Evolutionary conservation across 1,139 yeast genomes (phyloP).

Genomic region (Zygosaccharomyces pseudobailii): DNA sequence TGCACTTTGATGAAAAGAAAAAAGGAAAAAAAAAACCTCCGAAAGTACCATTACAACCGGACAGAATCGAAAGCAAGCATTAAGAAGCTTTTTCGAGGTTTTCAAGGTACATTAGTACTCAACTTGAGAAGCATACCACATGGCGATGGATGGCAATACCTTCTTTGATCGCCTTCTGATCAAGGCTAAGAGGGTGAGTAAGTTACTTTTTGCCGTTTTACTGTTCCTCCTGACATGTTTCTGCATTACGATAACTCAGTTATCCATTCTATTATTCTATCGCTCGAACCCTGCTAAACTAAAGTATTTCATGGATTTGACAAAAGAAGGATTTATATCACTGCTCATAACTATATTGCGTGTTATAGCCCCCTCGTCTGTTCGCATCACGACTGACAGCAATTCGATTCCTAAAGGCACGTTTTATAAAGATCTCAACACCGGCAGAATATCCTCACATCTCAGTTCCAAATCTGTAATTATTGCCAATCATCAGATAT

Average conservation of each 20-base stretch:
- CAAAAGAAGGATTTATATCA: constrained; percentile 30
- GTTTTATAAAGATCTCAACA: constrained; percentile 18
- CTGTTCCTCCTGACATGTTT: constrained; percentile 22
- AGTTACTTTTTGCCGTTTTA: constrained; percentile 4
- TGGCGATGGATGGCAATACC: neutral
- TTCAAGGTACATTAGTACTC: neutral
- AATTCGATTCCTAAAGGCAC: constrained; percentile 26
- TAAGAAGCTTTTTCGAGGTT: neutral
- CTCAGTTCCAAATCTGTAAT: constrained; percentile 25
- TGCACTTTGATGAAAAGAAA: too few relatives aligned
- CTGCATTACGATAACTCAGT: constrained; percentile 11
- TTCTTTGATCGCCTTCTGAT: neutral
- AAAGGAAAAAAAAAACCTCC: neutral
- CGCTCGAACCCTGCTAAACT: constrained; percentile 12
- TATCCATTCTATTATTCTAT: constrained; percentile 19
- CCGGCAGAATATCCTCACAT: constrained; percentile 23
- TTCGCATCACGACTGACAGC: constrained; percentile 32
- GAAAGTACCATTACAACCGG: too few relatives aligned
- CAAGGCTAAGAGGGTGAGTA: neutral
- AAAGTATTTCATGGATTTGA: constrained; percentile 24
- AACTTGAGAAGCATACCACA: too few relatives aligned
- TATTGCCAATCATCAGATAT: constrained; percentile 81
- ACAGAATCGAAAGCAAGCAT: too few relatives aligned
- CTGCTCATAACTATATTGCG: constrained; percentile 27
- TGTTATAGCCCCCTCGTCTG: constrained; percentile 32